These are phyloP conservation scores for Leccinum pellstonianum DNA, from an alignment of 768 basidiomycete genomes.

Conservation along the genomic window DNA sequence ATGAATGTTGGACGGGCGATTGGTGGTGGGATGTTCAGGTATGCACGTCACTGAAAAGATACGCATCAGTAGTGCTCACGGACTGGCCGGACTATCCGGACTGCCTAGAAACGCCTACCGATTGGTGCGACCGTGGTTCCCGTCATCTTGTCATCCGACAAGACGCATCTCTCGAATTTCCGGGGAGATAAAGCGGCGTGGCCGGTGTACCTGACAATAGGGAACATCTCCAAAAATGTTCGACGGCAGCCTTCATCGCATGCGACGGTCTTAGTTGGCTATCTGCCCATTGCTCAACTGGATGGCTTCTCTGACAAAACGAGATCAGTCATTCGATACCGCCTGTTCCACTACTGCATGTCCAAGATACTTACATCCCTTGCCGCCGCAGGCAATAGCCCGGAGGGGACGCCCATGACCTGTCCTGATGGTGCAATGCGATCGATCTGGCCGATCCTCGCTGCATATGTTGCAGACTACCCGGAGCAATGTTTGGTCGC, in stretches of 20 bases:
- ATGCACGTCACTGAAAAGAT: no score
- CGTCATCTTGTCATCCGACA: no score
- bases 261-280: conserved; percentile 21
- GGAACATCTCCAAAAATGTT: no score
- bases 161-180: no score
- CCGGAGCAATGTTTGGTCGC: background rate
- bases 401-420: conserved; percentile 7
- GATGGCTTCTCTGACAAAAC: conserved; percentile 25
- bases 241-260: no score
- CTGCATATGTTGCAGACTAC: background rate
- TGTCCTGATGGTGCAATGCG: conserved; percentile 8
- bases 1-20: conserved; percentile 13
- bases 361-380: conserved; percentile 8
- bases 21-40: background rate
- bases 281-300: conserved; percentile 38
- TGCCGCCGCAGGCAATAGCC: conserved; percentile 4
- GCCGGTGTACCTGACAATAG: no score
- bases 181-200: no score
- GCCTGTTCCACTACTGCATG: conserved; percentile 37
- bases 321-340: conserved; percentile 11
- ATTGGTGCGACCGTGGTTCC: no score
- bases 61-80: no score
- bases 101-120: no score
- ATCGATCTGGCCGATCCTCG: background rate
- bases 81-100: no score